Base-by-base conservation (phyloP, 805 yeast genomes). In the Cyberlindnera meyerae region DNA sequence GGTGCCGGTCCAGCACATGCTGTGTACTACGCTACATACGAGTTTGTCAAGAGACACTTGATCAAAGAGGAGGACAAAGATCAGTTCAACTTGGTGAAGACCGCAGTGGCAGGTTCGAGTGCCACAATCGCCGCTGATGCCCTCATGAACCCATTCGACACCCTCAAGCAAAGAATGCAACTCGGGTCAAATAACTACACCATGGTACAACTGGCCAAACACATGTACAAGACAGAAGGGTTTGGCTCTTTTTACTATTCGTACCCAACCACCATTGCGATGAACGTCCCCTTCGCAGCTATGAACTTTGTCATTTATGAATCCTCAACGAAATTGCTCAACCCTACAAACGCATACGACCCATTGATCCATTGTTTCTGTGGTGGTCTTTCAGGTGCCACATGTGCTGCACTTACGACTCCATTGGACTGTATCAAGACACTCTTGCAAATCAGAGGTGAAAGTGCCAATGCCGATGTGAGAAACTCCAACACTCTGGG, bases 1-100 rank as follows among this genome's bases (percentile, higher is more conserved):
- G 98, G 98, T 26, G 97, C 98, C n/a, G 98, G 98, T 6, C 98
- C 98, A 3, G 97, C 97, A 4, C 98, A 90, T 64, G 97, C 97
- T 4, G 82, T 93, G 6, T 90, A 93, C 62, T 90, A 88, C 58
- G 79, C 89, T n/a, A 94, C 93, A 4, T 93, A 88, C 61, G 98
- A 90, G 62, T 71, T 78, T 34, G 71, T 88, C 25, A 73, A 65
- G 45, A 52, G 60, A 31, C 46, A 50, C 6, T 38, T 66, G 18
- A 63, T 66, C 29, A 51, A 54, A 27, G 59, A 60, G 13, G 52
- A 58, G 18, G 61, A 61, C 29, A 44, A 44, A 18, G 52, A 56
- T 20, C 58, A 65, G 8, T 62, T 78, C 54, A 90, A 85, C 54
- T 93, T 96, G 15, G 51, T 83, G 25, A 81, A 85, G 47, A 90